Conservation (phyloP, 306 rosid species). For the Lotus japonicus region DNA sequence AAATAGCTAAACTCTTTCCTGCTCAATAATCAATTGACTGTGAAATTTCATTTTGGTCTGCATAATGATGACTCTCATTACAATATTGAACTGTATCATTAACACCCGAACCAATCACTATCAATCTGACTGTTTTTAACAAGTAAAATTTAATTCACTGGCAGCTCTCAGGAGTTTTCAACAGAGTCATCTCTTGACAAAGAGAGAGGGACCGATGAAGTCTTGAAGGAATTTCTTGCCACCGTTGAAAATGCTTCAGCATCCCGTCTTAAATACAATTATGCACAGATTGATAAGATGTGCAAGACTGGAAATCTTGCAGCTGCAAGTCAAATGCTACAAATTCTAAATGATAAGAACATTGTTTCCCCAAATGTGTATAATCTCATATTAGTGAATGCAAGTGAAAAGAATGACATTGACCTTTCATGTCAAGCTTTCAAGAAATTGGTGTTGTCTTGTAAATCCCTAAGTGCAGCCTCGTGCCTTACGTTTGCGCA, state of each 20-base stretch:
- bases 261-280: slow-evolving; percentile 18
- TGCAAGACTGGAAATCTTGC: slow-evolving; percentile 39
- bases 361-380: slow-evolving; percentile 27
- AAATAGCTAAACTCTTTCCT: too few relatives aligned
- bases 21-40: background rate
- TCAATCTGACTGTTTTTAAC: slow-evolving; percentile 17
- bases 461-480: slow-evolving; percentile 34
- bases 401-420: slow-evolving; percentile 49
- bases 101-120: slow-evolving; percentile 11
- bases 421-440: slow-evolving; percentile 44
- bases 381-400: slow-evolving; percentile 43
- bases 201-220: slow-evolving; percentile 26
- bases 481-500: slow-evolving; percentile 48
- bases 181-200: slow-evolving; percentile 38
- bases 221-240: slow-evolving; percentile 37
- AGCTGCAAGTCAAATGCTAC: slow-evolving; percentile 37
- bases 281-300: slow-evolving; percentile 29
- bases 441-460: slow-evolving; percentile 37
- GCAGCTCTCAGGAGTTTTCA: slow-evolving; percentile 33
- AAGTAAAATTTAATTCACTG: slow-evolving; percentile 9
- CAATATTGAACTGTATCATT: background rate
- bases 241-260: slow-evolving; percentile 28
- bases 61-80: background rate
- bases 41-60: background rate
- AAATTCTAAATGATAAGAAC: slow-evolving; percentile 34